A percentile compares a stretch with the other conserved stretches of the same genome.
These are phyloP conservation scores for Kazachstania taianensis DNA, from an alignment of 805 yeast species.

Conservation along the genomic window DNA sequence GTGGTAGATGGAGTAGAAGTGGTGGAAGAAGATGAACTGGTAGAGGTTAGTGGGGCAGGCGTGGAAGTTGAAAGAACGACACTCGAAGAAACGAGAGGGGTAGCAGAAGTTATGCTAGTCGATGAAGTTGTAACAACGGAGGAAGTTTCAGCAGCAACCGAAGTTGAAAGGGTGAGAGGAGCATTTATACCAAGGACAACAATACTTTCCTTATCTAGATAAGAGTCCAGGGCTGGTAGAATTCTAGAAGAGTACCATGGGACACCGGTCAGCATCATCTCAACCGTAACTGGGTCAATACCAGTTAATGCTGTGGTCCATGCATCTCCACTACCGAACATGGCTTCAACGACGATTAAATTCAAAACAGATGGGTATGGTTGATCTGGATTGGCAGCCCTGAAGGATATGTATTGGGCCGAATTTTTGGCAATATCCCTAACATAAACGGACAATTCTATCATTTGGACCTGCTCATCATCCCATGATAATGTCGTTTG, in stretches of 20 bases:
- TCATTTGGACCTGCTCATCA: conserved; percentile 3
- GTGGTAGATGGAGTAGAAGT: no score
- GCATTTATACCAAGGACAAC: conserved; percentile 2
- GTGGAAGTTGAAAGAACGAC: not conserved
- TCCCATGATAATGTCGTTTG: conserved; percentile 5
- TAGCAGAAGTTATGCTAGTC: not conserved
- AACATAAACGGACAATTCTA: conserved; percentile 7
- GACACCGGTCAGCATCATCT: conserved; percentile 25
- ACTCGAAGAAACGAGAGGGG: conserved; percentile 1
- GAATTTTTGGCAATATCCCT: conserved; percentile 5
- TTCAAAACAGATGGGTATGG: conserved; percentile 5
- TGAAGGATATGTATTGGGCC: conserved; percentile 5
- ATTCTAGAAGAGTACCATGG: conserved; percentile 29
- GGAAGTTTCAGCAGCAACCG: no score
- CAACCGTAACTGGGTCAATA: conserved; percentile 21
- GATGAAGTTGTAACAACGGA: no score
- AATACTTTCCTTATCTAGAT: conserved; percentile 3
- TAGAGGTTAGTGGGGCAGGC: no score
- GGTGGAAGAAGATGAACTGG: no score
- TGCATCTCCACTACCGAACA: conserved; percentile 13
- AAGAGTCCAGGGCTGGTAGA: conserved; percentile 5
- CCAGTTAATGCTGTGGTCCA: conserved; percentile 23
- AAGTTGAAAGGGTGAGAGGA: conserved; percentile 3
- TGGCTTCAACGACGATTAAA: not conserved
- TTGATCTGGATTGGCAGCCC: conserved; percentile 7